phyloP scores from a whole-genome alignment of 768 basidiomycete genomes.

The Podaxis rugospora region DNA sequence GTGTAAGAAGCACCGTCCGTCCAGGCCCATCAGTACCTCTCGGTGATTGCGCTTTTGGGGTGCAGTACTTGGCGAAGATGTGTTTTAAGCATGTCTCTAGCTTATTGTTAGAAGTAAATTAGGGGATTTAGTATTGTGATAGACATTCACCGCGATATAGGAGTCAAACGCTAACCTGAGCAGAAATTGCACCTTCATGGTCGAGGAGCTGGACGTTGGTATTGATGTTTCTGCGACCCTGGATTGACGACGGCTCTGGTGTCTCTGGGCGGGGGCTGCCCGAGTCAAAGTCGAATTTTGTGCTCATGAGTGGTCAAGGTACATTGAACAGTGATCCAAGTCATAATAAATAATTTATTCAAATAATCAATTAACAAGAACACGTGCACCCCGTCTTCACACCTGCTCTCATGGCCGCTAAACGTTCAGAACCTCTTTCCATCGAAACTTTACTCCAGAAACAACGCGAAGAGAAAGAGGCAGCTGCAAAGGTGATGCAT shows the following conservation, averaged over 20 bases:
- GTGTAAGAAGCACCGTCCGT: constrained; percentile 30
- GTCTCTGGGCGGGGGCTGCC: constrained; percentile 54
- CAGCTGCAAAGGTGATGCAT: constrained; percentile 73
- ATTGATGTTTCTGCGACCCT: constrained; percentile 47
- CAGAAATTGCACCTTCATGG: constrained; percentile 64
- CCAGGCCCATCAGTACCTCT: constrained; percentile 9
- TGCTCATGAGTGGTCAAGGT: constrained; percentile 12
- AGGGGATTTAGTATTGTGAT: not conserved
- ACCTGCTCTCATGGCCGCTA: constrained; percentile 37
- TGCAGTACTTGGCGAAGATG: constrained; percentile 78
- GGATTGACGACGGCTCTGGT: constrained; percentile 56
- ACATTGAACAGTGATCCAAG: not conserved
- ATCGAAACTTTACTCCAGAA: constrained; percentile 84
- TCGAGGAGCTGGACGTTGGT: constrained; percentile 56
- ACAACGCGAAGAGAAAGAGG: constrained; percentile 87
- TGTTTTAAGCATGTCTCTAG: constrained; percentile 67
- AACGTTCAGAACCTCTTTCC: constrained; percentile 69
- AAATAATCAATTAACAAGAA: not conserved
- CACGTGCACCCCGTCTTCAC: constrained; percentile 12
- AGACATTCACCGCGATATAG: not conserved
- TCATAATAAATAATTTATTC: not conserved
- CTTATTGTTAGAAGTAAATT: constrained; percentile 27
- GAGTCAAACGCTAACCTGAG: constrained; percentile 39
- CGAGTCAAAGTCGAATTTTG: constrained; percentile 22
- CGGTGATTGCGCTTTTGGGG: constrained; percentile 27